phyloP scores from a whole-genome alignment of 2,329 filamentous ascomycete genomes.

The Clonostachys rhizophaga region DNA sequence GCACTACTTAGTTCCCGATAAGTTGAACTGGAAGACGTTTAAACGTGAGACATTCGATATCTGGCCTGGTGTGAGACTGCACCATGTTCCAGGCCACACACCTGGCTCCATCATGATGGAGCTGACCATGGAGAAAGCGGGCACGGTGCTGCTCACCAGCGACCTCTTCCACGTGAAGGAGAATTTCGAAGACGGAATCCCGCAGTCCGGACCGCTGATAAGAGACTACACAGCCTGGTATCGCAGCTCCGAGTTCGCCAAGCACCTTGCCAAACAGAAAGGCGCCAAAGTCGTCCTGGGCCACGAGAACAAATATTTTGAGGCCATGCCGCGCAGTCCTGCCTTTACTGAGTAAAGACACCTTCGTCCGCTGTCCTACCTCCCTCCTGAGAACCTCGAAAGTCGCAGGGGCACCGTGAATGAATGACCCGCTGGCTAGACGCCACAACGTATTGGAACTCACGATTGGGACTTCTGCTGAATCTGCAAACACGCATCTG shows the following conservation, averaged over 20 bases:
- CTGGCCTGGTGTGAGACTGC: conserved; percentile 11
- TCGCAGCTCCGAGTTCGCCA: not conserved
- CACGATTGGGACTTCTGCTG: too few relatives aligned
- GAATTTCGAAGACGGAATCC: conserved; percentile 14
- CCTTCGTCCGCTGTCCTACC: too few relatives aligned
- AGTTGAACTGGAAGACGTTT: conserved; percentile 13
- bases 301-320: not conserved
- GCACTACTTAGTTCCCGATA: conserved; percentile 7
- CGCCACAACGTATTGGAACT: too few relatives aligned
- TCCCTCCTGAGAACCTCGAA: too few relatives aligned
- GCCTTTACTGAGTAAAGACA: not conserved
- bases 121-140: conserved; percentile 18
- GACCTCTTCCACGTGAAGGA: conserved; percentile 23
- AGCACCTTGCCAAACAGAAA: not conserved
- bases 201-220: conserved; percentile 21
- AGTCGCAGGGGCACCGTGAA: too few relatives aligned
- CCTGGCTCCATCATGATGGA: conserved; percentile 20
- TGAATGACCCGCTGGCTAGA: too few relatives aligned
- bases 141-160: conserved; percentile 23
- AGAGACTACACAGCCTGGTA: conserved; percentile 21
- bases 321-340: not conserved
- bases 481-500: too few relatives aligned
- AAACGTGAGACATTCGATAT: conserved; percentile 8
- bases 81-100: conserved; percentile 13
- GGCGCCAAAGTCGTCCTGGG: not conserved